Evolutionary conservation across 2,329 filamentous ascomycete species (phyloP).

Genomic region (Fusarium sororula): DNA sequence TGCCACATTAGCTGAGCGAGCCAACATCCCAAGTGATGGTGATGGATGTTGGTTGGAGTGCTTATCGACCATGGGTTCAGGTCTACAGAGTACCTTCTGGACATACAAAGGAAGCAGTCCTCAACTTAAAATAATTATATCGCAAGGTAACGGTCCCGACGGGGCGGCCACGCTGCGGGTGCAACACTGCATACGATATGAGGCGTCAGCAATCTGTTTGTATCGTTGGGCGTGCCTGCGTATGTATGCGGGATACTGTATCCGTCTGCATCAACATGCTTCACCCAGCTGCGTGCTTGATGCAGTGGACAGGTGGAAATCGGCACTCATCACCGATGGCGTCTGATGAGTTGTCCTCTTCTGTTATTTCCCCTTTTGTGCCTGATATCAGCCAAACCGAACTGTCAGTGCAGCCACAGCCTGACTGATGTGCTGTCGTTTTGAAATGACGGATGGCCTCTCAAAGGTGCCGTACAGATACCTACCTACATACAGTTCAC

Average conservation of each 20-base stretch:
- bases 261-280: slow-evolving; percentile 21
- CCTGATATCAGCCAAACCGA: slow-evolving; percentile 8
- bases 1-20: slow-evolving; percentile 19
- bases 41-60: slow-evolving; percentile 9
- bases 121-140: not conserved
- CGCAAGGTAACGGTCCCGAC: not conserved
- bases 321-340: slow-evolving; percentile 12
- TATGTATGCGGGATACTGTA: slow-evolving; percentile 20
- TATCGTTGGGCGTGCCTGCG: slow-evolving; percentile 21
- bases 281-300: slow-evolving; percentile 18
- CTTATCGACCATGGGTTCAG: not conserved
- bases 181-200: slow-evolving; percentile 27
- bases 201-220: slow-evolving; percentile 7
- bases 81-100: not conserved
- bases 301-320: slow-evolving; percentile 9
- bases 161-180: slow-evolving; percentile 15
- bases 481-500: not conserved
- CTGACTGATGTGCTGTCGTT: slow-evolving; percentile 24
- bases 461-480: not conserved
- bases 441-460: slow-evolving; percentile 6
- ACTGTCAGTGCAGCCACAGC: not conserved
- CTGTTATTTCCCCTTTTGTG: slow-evolving; percentile 5
- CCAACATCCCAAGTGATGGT: slow-evolving; percentile 6
- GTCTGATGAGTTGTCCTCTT: slow-evolving; percentile 30
- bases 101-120: slow-evolving; percentile 1